A percentile compares a stretch with the other conserved stretches of the same genome.
phyloP scores from a whole-genome alignment of 2,329 filamentous ascomycete genomes.

The Blastomyces parvus region DNA sequence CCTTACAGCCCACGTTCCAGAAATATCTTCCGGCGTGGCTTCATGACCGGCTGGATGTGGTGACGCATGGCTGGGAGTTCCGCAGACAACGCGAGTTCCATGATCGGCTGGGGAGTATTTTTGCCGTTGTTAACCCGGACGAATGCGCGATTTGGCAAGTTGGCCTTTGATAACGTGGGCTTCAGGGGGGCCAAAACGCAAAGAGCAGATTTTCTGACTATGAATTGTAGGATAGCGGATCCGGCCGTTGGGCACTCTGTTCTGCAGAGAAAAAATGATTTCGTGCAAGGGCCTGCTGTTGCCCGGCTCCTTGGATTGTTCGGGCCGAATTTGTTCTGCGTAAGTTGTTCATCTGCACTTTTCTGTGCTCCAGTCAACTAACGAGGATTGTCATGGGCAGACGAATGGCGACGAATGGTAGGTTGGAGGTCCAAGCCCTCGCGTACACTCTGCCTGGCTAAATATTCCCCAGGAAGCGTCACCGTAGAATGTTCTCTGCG shows the following conservation, averaged over 20 bases:
- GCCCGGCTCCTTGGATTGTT: conserved; percentile 26
- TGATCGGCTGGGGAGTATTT: conserved; percentile 23
- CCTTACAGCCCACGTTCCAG: conserved; percentile 17
- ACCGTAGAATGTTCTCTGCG: conserved; percentile 29
- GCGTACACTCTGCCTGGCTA: background rate
- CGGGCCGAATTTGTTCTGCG: conserved; percentile 28
- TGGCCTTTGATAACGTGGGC: conserved; percentile 6
- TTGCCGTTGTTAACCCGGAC: conserved; percentile 26
- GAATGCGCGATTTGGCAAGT: conserved; percentile 15
- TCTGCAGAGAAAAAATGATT: conserved; percentile 29
- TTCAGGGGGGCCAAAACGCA: too few species aligned
- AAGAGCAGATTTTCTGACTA: background rate
- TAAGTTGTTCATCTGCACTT: conserved; percentile 12
- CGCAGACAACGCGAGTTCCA: conserved; percentile 20
- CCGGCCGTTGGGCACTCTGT: conserved; percentile 24
- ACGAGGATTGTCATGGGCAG: conserved; percentile 13
- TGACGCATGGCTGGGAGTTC: conserved; percentile 29
- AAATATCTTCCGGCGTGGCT: conserved; percentile 22
- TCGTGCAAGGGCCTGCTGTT: conserved; percentile 22
- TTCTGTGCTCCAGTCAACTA: background rate
- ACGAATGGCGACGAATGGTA: conserved; percentile 26
- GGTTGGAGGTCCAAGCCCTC: background rate
- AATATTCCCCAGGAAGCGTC: conserved; percentile 21
- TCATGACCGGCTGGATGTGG: conserved; percentile 20
- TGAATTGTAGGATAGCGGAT: conserved; percentile 23